A percentile compares a stretch with the other conserved stretches of the same genome.
Conservation (phyloP, 2,329 filamentous ascomycete genomes). For the Sporothrix brasiliensis region DNA sequence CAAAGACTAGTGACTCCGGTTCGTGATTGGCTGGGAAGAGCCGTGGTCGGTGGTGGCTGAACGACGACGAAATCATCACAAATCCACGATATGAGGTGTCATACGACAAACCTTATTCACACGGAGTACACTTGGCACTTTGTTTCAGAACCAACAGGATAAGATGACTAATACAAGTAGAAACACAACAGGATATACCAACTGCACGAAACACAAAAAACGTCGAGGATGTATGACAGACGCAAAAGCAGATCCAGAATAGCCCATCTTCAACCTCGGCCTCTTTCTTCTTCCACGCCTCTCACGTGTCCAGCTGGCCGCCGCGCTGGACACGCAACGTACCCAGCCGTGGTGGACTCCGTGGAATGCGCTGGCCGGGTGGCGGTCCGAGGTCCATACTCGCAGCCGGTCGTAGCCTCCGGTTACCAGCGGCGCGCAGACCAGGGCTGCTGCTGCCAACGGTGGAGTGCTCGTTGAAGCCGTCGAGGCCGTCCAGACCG, state of each 20-base stretch:
- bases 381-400: neutral
- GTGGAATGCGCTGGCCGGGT: conserved; percentile 3
- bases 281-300: neutral
- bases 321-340: conserved; percentile 36
- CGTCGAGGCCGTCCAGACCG: conserved; percentile 1
- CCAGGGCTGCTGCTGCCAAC: neutral
- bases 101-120: too few species aligned
- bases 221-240: neutral
- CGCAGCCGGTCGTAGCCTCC: conserved; percentile 1
- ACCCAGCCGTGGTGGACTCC: conserved; percentile 22
- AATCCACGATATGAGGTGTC: too few species aligned
- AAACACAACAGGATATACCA: conserved; percentile 15
- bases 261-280: neutral
- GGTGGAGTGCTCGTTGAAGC: conserved; percentile 6
- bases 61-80: too few species aligned
- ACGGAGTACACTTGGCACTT: neutral
- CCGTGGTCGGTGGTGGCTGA: too few species aligned
- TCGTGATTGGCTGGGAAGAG: conserved; percentile 4
- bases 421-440: neutral
- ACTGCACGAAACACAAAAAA: neutral
- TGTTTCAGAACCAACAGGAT: neutral
- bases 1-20: neutral
- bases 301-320: conserved; percentile 32
- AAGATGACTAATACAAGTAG: neutral
- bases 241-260: neutral